phyloP scores from a whole-genome alignment of 768 basidiomycete genomes.

The Crassisporium funariophilum region DNA sequence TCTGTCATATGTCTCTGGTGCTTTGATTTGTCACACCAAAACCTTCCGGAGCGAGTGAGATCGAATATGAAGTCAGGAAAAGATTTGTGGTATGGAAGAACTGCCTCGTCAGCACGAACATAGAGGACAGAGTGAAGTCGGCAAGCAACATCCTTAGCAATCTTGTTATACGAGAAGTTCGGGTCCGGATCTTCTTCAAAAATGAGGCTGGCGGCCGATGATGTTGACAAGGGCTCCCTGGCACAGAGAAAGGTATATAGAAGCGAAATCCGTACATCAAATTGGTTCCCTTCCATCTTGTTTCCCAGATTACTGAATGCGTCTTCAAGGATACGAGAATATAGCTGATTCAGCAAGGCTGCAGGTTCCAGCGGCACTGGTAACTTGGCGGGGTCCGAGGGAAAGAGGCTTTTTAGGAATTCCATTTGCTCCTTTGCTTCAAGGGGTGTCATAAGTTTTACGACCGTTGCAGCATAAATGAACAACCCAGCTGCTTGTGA shows the following conservation, averaged over 20 bases:
- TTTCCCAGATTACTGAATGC: conserved; percentile 2
- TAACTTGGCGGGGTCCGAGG: background rate
- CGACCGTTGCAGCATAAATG: conserved; percentile 16
- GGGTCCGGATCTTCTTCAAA: background rate
- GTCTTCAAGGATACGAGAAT: conserved; percentile 9
- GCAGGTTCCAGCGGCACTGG: background rate
- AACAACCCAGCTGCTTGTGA: conserved; percentile 9
- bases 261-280: too few relatives aligned
- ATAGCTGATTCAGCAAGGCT: conserved; percentile 4
- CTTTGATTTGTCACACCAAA: conserved; percentile 4
- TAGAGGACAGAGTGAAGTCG: conserved; percentile 16
- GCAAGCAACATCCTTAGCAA: conserved; percentile 1
- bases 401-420: background rate
- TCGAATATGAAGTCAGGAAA: conserved; percentile 16
- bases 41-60: conserved; percentile 4
- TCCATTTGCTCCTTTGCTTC: conserved; percentile 3
- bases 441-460: conserved; percentile 7
- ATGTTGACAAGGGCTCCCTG: conserved; percentile 9
- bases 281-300: background rate
- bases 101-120: background rate
- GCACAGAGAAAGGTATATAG: conserved; percentile 13
- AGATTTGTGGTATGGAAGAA: conserved; percentile 15
- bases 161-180: background rate
- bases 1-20: conserved; percentile 9
- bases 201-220: conserved; percentile 6